Conservation (phyloP, 306 rosid genomes). For the Rubus idaeus region DNA sequence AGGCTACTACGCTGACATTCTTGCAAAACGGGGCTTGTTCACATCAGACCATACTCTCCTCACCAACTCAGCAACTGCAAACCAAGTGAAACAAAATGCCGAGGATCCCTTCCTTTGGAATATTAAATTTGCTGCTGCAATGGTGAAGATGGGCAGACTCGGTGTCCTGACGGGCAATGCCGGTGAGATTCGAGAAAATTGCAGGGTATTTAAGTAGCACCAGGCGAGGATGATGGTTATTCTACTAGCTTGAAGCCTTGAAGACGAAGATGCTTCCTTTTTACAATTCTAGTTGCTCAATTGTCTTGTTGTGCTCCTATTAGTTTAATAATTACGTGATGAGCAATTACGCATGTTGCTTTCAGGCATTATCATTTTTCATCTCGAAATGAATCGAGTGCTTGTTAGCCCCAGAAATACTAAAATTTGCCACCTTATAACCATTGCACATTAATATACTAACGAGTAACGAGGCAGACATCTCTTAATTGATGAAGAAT, state of each 20-base stretch:
- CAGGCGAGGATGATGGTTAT: background rate
- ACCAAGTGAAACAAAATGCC: conserved; percentile 49
- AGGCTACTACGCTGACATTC: conserved; percentile 42
- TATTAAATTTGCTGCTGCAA: conserved; percentile 51
- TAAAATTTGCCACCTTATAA: background rate
- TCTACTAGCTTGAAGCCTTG: background rate
- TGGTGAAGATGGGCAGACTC: conserved; percentile 71
- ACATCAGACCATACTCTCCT: conserved; percentile 67
- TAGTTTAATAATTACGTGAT: background rate
- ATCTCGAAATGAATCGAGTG: background rate
- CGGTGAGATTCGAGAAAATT: conserved; percentile 61
- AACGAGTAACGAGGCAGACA: background rate
- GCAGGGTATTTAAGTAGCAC: conserved; percentile 46
- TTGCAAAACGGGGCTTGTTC: conserved; percentile 56
- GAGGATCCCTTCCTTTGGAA: conserved; percentile 42
- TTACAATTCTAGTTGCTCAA: background rate
- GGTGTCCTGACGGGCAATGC: conserved; percentile 47
- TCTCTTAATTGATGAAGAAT: background rate
- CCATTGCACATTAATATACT: too few relatives aligned
- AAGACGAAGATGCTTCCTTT: background rate
- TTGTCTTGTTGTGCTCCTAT: too few relatives aligned
- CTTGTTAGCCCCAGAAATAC: background rate
- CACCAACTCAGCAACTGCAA: conserved; percentile 38
- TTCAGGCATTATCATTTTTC: background rate
- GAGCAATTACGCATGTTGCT: background rate